phyloP scores from a whole-genome alignment of 2,329 filamentous ascomycete species.

The Moelleriella libera region DNA sequence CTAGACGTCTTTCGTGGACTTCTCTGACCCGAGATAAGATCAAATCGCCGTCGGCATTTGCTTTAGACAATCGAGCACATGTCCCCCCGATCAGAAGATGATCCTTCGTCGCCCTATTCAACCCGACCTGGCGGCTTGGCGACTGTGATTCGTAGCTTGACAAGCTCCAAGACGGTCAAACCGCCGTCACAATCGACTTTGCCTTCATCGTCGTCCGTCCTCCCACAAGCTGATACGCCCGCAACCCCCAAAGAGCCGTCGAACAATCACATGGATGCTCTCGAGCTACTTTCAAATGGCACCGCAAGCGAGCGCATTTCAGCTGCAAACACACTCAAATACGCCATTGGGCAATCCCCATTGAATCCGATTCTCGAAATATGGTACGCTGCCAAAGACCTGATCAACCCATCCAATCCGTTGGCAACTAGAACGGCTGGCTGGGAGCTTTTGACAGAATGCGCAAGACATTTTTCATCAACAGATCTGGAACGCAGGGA shows the following conservation, averaged over 20 bases:
- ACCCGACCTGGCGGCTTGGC: slow-evolving; percentile 42
- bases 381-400: slow-evolving; percentile 52
- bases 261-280: slow-evolving; percentile 36
- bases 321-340: slow-evolving; percentile 42
- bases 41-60: slow-evolving; percentile 1
- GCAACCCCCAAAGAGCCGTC: slow-evolving; percentile 32
- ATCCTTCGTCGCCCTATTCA: slow-evolving; percentile 37
- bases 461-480: slow-evolving; percentile 45
- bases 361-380: slow-evolving; percentile 45
- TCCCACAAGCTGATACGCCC: slow-evolving; percentile 27
- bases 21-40: slow-evolving; percentile 3
- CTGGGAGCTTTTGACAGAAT: slow-evolving; percentile 52
- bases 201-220: slow-evolving; percentile 21
- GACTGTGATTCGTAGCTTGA: slow-evolving; percentile 49
- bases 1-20: background rate
- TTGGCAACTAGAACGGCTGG: slow-evolving; percentile 40
- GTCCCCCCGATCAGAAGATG: slow-evolving; percentile 46
- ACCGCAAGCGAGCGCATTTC: slow-evolving; percentile 36
- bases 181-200: slow-evolving; percentile 24
- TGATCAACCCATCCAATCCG: slow-evolving; percentile 45
- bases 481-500: slow-evolving; percentile 54
- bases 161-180: slow-evolving; percentile 39
- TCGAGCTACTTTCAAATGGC: slow-evolving; percentile 39
- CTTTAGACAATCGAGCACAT: slow-evolving; percentile 32
- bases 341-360: slow-evolving; percentile 43